Percentiles rank a stretch among this genome's conserved stretches.
phyloP scores from a whole-genome alignment of 208 protist species.

The Trypanosoma vivax region DNA sequence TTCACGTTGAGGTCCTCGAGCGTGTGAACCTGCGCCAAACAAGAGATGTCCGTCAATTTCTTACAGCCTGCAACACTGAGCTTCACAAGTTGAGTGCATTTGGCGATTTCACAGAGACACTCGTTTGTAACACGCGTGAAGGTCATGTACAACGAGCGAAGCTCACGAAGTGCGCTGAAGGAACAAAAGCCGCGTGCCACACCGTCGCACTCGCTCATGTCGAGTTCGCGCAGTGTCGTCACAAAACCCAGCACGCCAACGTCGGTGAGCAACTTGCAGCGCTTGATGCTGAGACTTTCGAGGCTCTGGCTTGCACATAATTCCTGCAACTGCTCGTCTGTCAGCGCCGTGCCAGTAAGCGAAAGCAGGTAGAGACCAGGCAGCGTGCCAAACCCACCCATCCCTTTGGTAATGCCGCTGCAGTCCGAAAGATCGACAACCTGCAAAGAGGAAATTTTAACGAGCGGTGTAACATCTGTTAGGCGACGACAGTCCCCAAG shows the following conservation, averaged over 20 bases:
- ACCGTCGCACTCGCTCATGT: conserved; percentile 22
- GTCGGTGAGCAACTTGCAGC: too few relatives aligned
- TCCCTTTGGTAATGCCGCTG: conserved; percentile 14
- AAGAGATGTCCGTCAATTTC: not conserved
- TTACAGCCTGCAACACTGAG: not conserved
- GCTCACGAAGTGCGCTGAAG: not conserved
- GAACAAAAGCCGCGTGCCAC: conserved; percentile 13
- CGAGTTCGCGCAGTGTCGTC: conserved; percentile 21
- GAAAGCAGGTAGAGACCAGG: conserved; percentile 23
- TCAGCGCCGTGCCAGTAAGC: conserved; percentile 19
- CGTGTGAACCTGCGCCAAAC: not conserved
- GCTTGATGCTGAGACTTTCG: too few relatives aligned
- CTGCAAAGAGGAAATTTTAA: conserved; percentile 16
- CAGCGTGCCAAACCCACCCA: conserved; percentile 25
- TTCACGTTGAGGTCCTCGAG: not conserved
- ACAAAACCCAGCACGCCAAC: not conserved
- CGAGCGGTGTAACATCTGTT: conserved; percentile 3
- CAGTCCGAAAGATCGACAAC: conserved; percentile 22
- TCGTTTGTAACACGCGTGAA: not conserved
- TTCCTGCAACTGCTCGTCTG: not conserved
- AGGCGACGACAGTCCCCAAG: conserved; percentile 10
- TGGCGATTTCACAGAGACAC: not conserved
- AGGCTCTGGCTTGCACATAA: not conserved
- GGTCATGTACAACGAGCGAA: not conserved
- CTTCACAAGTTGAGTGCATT: not conserved